Evolutionary conservation across 202 grass and related monocot species (phyloP), one percentile per base, ranked within the genome.

Genomic region (Schoenoplectus tabernaemontani): DNA sequence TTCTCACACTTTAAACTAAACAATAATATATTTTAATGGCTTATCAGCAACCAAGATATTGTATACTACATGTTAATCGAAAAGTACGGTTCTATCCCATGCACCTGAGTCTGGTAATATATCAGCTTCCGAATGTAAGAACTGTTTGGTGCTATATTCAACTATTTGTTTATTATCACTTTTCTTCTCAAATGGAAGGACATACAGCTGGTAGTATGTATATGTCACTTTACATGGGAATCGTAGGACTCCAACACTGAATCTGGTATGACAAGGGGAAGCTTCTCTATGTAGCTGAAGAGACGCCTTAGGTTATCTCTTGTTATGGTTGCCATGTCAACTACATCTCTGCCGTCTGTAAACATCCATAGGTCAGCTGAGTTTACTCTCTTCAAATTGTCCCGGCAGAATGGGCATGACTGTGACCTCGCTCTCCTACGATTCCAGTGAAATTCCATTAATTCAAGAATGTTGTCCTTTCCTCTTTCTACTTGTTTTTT

Each of bases 401-500:
- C 80, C 0, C 93, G 87, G 82, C 94, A 97, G 83, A 97, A 97
- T 17, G 94, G 94, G 75, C 94, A 97, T 5, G 94, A 97, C 65
- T 93, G 85, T 16, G 91, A 97, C 85, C 89, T 93, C 83, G 80
- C 87, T 77, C 84, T 86, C 94, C 94, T 97, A 78, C 82, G 28
- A 28, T 28, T 28, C 28, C 28, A 28, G 28, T 28, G 28, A 28
- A 28, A 28, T 28, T 28, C 24, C 54, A 57, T 39, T 12, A 77
- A 41, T 66, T 3, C 7, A 68, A 68, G 38, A 43, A 3, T 2
- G 8, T 22, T 9, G 6, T 23, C 64, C 38, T 68, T 68, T 68
- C 37, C 38, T 68, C 36, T 68, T 43, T 23, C 38, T 24, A 28
- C 36, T 43, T 24, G 20, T 64, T 0, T 64, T 22, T 68, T 23